phyloP scores from a whole-genome alignment of 2,329 filamentous ascomycete genomes.

The Aquanectria penicillioides region DNA sequence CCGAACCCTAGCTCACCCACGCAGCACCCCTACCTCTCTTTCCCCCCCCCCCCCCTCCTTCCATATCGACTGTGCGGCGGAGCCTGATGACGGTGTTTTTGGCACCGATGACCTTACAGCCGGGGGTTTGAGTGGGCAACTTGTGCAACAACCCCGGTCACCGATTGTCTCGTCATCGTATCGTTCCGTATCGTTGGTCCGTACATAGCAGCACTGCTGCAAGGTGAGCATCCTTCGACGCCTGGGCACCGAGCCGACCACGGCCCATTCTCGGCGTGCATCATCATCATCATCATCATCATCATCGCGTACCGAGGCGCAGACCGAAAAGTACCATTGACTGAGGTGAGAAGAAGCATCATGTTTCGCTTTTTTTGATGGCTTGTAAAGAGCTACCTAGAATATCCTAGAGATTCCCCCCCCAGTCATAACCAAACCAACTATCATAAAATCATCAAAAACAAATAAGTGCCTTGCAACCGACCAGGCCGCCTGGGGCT shows the following conservation, averaged over 20 bases:
- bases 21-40: not conserved
- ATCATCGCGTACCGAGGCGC: not conserved
- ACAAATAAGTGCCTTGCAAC: constrained; percentile 26
- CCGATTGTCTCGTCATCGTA: constrained; percentile 1
- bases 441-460: constrained; percentile 35
- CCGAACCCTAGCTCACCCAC: too few relatives aligned
- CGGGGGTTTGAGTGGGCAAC: not conserved
- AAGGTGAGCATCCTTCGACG: constrained; percentile 4
- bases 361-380: constrained; percentile 22
- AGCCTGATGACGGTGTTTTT: constrained; percentile 16
- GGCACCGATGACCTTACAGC: constrained; percentile 9
- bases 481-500: constrained; percentile 38
- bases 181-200: not conserved
- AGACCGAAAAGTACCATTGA: not conserved
- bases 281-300: not conserved
- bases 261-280: not conserved
- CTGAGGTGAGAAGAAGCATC: constrained; percentile 4
- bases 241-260: not conserved
- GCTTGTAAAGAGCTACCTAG: constrained; percentile 10
- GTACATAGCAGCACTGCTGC: not conserved
- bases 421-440: constrained; percentile 17
- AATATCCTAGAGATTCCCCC: constrained; percentile 6
- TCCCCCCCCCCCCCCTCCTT: not conserved
- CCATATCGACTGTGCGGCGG: not conserved
- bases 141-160: constrained; percentile 6